phyloP scores from a whole-genome alignment of 1,139 yeast species.

The Kodamaea sp. region DNA sequence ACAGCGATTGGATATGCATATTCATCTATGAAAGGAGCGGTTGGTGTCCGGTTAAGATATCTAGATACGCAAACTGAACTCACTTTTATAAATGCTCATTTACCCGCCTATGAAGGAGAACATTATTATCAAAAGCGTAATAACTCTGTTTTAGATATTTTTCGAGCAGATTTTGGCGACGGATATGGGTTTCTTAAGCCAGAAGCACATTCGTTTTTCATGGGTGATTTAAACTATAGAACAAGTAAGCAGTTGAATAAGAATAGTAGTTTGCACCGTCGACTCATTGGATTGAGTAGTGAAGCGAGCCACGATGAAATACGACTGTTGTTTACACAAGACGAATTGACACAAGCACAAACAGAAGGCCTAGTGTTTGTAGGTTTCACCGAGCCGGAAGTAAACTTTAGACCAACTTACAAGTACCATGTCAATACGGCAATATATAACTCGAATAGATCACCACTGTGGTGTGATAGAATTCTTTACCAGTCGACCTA shows the following conservation, averaged over 20 bases:
- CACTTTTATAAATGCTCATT: slow-evolving; percentile 68
- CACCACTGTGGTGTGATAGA: slow-evolving; percentile 91
- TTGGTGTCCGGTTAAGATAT: slow-evolving; percentile 50
- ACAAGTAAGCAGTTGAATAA: slow-evolving; percentile 34
- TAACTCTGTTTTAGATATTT: slow-evolving; percentile 45
- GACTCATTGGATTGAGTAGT: slow-evolving; percentile 9
- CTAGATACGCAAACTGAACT: slow-evolving; percentile 28
- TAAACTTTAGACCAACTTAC: slow-evolving; percentile 72
- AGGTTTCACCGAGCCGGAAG: slow-evolving; percentile 62
- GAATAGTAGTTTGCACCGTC: slow-evolving; percentile 5
- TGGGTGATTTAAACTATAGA: slow-evolving; percentile 86
- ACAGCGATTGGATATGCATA: slow-evolving; percentile 55
- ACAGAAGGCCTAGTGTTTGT: slow-evolving; percentile 45
- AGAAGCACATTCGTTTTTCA: slow-evolving; percentile 56
- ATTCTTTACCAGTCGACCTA: slow-evolving; percentile 57
- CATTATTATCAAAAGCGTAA: slow-evolving; percentile 47
- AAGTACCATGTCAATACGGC: slow-evolving; percentile 54
- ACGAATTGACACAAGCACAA: slow-evolving; percentile 55
- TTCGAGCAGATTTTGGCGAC: slow-evolving; percentile 57
- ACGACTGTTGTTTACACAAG: slow-evolving; percentile 36
- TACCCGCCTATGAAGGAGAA: slow-evolving; percentile 74
- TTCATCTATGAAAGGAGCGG: slow-evolving; percentile 74
- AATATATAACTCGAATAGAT: slow-evolving; percentile 54
- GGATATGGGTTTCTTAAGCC: slow-evolving; percentile 57
- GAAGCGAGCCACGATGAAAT: slow-evolving; percentile 14